A percentile compares a stretch with the other conserved stretches of the same genome.
Conservation (phyloP, 1,284 basidiomycete species). For the Salmacisia buchloeana region DNA sequence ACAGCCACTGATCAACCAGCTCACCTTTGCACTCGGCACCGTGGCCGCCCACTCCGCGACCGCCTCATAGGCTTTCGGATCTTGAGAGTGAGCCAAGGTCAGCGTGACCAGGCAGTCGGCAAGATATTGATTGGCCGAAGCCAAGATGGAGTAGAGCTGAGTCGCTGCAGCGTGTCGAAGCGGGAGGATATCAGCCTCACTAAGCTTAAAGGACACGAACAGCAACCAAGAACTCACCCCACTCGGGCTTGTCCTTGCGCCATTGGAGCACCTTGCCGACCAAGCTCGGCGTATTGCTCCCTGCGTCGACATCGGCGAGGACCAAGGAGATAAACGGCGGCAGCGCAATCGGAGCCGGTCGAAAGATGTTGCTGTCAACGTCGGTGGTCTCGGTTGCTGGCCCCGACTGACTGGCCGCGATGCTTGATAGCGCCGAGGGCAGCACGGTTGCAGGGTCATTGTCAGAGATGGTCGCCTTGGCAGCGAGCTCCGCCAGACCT, state of each 20-base stretch:
- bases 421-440: background rate
- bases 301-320: constrained; percentile 48
- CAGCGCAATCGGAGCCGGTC: constrained; percentile 39
- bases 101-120: constrained; percentile 41
- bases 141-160: constrained; percentile 44
- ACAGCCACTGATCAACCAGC: background rate
- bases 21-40: constrained; percentile 16
- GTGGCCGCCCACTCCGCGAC: constrained; percentile 42
- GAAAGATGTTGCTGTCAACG: background rate
- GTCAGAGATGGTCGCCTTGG: background rate
- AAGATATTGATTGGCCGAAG: constrained; percentile 38
- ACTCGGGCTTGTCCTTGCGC: constrained; percentile 38
- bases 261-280: constrained; percentile 45
- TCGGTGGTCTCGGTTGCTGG: too few relatives aligned
- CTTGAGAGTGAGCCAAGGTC: constrained; percentile 27
- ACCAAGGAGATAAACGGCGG: constrained; percentile 41
- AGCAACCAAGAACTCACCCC: constrained; percentile 18
- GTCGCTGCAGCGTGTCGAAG: constrained; percentile 20
- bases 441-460: background rate
- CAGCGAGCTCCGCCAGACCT: constrained; percentile 19
- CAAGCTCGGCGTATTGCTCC: constrained; percentile 45
- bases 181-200: background rate
- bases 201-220: constrained; percentile 7
- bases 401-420: too few relatives aligned
- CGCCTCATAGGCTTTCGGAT: constrained; percentile 37